phyloP scores from a whole-genome alignment of 2,329 filamentous ascomycete species.

The Neopestalotiopsis rosae region DNA sequence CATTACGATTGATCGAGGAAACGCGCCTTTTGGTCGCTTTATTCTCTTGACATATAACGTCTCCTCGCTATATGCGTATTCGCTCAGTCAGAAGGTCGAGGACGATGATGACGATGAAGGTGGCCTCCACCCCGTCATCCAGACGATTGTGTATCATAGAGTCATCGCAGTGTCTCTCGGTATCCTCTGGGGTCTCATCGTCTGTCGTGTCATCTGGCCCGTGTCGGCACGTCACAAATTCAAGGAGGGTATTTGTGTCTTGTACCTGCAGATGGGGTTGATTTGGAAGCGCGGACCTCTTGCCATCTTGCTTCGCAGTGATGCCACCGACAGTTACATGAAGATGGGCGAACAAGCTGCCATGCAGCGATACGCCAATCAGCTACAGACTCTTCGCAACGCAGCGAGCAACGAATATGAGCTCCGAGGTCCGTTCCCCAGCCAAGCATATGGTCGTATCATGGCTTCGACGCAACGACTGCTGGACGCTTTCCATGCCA shows the following conservation, averaged over 20 bases:
- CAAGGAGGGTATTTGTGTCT: slow-evolving; percentile 84
- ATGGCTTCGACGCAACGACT: slow-evolving; percentile 82
- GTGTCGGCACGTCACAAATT: slow-evolving; percentile 89
- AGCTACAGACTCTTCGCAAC: slow-evolving; percentile 74
- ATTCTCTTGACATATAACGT: slow-evolving; percentile 97
- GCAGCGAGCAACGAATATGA: slow-evolving; percentile 87
- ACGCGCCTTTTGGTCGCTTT: slow-evolving; percentile 90
- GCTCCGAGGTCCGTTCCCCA: slow-evolving; percentile 84
- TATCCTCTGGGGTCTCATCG: slow-evolving; percentile 88
- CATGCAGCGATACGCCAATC: slow-evolving; percentile 79
- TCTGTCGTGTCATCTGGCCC: slow-evolving; percentile 91
- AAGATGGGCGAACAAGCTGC: slow-evolving; percentile 86
- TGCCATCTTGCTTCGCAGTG: slow-evolving; percentile 69
- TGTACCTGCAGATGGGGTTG: slow-evolving; percentile 93
- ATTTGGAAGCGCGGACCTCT: slow-evolving; percentile 96
- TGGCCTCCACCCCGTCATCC: slow-evolving; percentile 81
- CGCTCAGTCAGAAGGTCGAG: slow-evolving; percentile 78
- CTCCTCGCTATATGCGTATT: slow-evolving; percentile 92
- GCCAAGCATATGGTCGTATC: slow-evolving; percentile 73
- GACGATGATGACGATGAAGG: slow-evolving; percentile 90
- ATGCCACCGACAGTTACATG: slow-evolving; percentile 72
- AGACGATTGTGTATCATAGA: slow-evolving; percentile 86
- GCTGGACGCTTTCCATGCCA: slow-evolving; percentile 92
- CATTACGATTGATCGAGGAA: slow-evolving; percentile 82
- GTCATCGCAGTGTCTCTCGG: slow-evolving; percentile 85